Conservation (phyloP, 2,329 filamentous ascomycete species). For the Aspergillus alliaceus region DNA sequence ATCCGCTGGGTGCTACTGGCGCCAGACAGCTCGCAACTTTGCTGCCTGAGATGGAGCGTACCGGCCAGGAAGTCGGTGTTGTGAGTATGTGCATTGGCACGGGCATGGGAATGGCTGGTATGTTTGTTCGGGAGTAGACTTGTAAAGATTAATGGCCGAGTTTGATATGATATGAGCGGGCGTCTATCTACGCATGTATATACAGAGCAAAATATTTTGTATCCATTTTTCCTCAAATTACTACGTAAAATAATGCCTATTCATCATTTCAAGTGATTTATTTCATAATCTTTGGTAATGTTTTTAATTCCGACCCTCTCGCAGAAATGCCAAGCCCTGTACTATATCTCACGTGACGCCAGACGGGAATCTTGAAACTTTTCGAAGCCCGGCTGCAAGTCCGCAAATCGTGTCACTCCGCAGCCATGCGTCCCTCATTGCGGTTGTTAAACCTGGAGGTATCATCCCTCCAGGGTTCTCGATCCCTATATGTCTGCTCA, state of each 20-base stretch:
- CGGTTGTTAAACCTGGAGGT: conserved; percentile 40
- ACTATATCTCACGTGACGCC: conserved; percentile 27
- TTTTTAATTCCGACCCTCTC: no score
- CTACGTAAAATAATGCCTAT: background rate
- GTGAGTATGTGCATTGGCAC: conserved; percentile 89
- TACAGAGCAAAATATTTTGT: background rate
- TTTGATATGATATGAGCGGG: conserved; percentile 18
- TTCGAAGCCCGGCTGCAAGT: conserved; percentile 11
- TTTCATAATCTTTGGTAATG: background rate
- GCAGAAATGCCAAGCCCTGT: conserved; percentile 6
- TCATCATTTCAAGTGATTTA: background rate
- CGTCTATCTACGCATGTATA: conserved; percentile 18
- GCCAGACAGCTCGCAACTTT: conserved; percentile 77
- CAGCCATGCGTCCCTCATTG: conserved; percentile 40
- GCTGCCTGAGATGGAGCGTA: conserved; percentile 66
- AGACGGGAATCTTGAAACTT: conserved; percentile 16
- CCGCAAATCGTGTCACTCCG: conserved; percentile 11
- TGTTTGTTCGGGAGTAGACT: conserved; percentile 63
- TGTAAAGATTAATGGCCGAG: conserved; percentile 3
- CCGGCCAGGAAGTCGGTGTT: conserved; percentile 73
- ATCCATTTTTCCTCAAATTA: background rate
- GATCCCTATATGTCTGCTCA: conserved; percentile 40
- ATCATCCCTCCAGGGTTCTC: conserved; percentile 25
- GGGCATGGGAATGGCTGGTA: conserved; percentile 73
- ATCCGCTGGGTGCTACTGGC: conserved; percentile 86